phyloP scores from a whole-genome alignment of 179 eudicot genomes.

The Silene coronaria region DNA sequence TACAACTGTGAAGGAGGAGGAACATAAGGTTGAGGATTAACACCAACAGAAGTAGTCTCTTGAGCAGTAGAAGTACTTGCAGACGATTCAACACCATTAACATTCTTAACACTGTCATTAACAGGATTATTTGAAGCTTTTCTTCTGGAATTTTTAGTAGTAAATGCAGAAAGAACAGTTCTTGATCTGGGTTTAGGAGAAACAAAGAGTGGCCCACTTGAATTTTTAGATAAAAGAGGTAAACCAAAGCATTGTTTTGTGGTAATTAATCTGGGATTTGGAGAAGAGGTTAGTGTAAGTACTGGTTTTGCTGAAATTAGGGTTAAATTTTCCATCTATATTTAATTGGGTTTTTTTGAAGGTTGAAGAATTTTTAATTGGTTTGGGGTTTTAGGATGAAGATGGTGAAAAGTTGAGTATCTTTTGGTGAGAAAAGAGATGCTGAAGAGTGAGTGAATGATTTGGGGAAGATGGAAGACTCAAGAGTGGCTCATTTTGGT shows the following conservation, averaged over 20 bases:
- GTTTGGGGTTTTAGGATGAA: too few species aligned
- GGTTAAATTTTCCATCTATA: slow-evolving; percentile 29
- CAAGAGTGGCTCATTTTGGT: too few species aligned
- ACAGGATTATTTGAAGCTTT: background rate
- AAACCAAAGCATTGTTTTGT: slow-evolving; percentile 25
- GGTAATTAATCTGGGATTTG: slow-evolving; percentile 8
- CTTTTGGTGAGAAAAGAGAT: too few species aligned
- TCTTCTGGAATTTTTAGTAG: slow-evolving; percentile 15
- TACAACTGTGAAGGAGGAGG: slow-evolving; percentile 48
- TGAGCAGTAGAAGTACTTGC: slow-evolving; percentile 50
- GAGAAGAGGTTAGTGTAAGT: slow-evolving; percentile 23
- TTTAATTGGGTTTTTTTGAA: background rate
- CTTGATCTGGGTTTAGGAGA: slow-evolving; percentile 28
- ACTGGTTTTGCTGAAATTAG: slow-evolving; percentile 28
- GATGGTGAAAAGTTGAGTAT: too few species aligned
- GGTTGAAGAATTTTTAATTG: background rate
- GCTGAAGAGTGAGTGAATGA: too few species aligned
- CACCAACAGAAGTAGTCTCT: slow-evolving; percentile 59
- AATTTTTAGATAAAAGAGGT: slow-evolving; percentile 19
- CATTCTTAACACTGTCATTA: background rate
- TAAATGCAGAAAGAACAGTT: slow-evolving; percentile 19
- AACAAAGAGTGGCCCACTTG: slow-evolving; percentile 12
- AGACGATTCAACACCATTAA: slow-evolving; percentile 24
- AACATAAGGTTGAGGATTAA: slow-evolving; percentile 44
- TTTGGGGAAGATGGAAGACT: too few species aligned